Evolutionary conservation across 139 green algal species (phyloP), one percentile per base, ranked within the genome.

Genomic region (Edaphochlamys debaryana): DNA sequence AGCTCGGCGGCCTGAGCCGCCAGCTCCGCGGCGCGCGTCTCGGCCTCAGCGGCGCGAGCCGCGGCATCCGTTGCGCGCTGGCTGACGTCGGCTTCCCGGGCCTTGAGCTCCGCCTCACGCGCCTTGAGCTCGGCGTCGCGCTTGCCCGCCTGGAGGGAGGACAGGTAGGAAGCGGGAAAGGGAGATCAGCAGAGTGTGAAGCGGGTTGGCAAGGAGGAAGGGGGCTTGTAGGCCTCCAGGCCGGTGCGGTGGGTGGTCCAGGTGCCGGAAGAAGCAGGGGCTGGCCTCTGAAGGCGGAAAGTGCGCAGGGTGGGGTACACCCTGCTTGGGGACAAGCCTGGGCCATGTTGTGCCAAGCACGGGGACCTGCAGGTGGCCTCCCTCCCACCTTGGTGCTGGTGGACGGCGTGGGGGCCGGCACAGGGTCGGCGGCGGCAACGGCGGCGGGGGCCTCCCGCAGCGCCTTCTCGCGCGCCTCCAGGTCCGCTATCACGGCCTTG

Each of bases 21-120:
- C 58, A 71, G 41, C 75, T 81, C 75, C 40, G n/a, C 38, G 40
- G 41, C 8, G 30, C 60, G 75, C 41, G 71, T 81, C 20, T 13
- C 20, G 1, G 32, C 62, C 23, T 29, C 75, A 8, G 1, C 62
- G 0, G 17, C 60, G 0, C 42, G 42, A 8, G 29, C 40, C 38
- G 69, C 27, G 38, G 63, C n/a, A 60, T 81, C 75, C 40, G n/a
- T 29, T 30, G 41, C 8, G 30, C 60, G 75, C 41, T 81, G 71
- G n/a, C 5, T 15, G 1, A 29, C 62, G 30, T 29, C 23, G 54
- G 54, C 54, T 6, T 63, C 54, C 5, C 54, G 54, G 19, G 13
- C 15, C 54, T 63, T 30, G 5, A 63, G 54, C 54, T 63, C 75
- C 19, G 29, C 73, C 27, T 80, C 72, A 1, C 54, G 56, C 19